Base-by-base conservation (phyloP, 176 grass and related monocot species). In the Pontederia paniculata region DNA sequence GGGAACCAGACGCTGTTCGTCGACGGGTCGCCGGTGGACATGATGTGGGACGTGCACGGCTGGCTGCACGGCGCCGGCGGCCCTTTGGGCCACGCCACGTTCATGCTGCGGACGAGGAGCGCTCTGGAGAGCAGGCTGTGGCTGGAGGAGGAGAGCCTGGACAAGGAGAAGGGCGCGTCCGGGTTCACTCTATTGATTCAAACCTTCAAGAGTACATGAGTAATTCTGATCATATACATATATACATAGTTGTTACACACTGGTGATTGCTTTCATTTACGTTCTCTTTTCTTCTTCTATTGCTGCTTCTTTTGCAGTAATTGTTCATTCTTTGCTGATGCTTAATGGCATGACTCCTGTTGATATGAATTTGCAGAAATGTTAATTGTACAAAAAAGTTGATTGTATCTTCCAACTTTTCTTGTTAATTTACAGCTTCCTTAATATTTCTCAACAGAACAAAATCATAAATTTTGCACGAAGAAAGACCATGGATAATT, bases 41-140 rank as follows among this genome's bases (percentile, higher is more conserved):
- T 95, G 56, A 88, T 88, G 89, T 95, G 89, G 89, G 89, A 95
- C 53, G 85, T 95, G 41, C 84, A 85, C 81, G 84, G 84, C 66
- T 95, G 89, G 84, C 81, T 74, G 80, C 88, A 88, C 70, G 64
- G 69, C 12, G 28, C 3, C 5, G 58, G 46, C 55, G 50, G 45
- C 12, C 41, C 59, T 12, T 60, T 70, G 0, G 72, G 77, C 15
- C 62, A 68, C 8, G 89, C 84, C 28, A 72, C 82, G 73, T 95
- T 95, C 81, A 95, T 95, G 89, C 72, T 95, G 16, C 88, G 84
- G 69, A 74, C 84, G 54, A 86, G 89, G 57, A 48, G 71, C 10
- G 48, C 62, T 0, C 55, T 48, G 37, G 83, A 83, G 19, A 70
- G 46, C 9, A 55, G 81, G 28, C 65, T 95, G 57, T 95, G 89